Percentiles rank a stretch among this genome's conserved stretches.
These are phyloP conservation scores for Phytophthora crassamura DNA, from an alignment of 352 stramenopile genomes.

Conservation along the genomic window DNA sequence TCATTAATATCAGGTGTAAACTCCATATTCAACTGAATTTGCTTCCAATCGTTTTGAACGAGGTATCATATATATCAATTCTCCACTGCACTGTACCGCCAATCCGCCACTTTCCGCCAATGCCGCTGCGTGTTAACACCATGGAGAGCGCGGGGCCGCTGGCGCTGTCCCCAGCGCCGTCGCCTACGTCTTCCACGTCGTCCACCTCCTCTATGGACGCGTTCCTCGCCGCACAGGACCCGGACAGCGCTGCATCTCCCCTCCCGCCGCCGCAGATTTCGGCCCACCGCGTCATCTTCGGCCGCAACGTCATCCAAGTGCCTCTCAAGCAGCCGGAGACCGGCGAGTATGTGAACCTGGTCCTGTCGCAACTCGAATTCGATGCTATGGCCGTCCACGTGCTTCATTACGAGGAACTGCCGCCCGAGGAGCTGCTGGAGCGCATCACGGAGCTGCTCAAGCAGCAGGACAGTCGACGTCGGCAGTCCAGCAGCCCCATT, in stretches of 20 bases:
- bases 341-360: constrained; percentile 71
- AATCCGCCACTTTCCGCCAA: not conserved
- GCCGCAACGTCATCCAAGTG: constrained; percentile 80
- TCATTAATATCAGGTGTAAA: no score
- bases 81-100: not conserved
- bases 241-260: not conserved
- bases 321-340: constrained; percentile 53
- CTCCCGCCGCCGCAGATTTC: constrained; percentile 36
- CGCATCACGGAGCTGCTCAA: constrained; percentile 66
- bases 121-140: constrained; percentile 8
- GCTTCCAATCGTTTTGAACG: no score
- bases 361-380: constrained; percentile 82
- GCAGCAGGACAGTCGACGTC: constrained; percentile 49
- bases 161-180: constrained; percentile 23
- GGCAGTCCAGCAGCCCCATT: constrained; percentile 17
- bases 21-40: no score
- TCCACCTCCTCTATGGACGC: constrained; percentile 38
- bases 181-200: constrained; percentile 35
- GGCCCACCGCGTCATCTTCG: constrained; percentile 58
- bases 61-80: no score
- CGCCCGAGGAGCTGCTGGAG: constrained; percentile 58
- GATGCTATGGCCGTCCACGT: constrained; percentile 79
- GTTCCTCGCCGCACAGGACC: constrained; percentile 38
- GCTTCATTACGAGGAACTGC: constrained; percentile 70
- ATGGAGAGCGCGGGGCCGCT: constrained; percentile 18